Base-by-base conservation (phyloP, 2,329 filamentous ascomycete species). In the Neospermospora avenae region DNA sequence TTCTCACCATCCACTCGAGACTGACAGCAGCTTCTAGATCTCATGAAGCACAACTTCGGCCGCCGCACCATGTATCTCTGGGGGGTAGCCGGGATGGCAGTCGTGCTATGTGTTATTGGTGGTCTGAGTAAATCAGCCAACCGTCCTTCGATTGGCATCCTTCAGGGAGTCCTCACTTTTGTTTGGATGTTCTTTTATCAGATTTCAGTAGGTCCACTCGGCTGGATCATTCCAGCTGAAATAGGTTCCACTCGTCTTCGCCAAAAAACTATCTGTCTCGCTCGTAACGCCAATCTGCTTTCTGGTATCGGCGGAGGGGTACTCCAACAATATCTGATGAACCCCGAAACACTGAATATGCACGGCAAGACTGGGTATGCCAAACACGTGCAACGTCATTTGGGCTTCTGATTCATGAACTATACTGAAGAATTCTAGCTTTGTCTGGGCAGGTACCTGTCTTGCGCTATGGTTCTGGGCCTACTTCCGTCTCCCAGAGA, bases 251-350 rank as follows among this genome's bases (percentile, higher is more conserved):
- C 53, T 13, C 53, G 53, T 20, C 53, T 55, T 8, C 35, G 53
- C 2, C 39, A 45, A 13, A 55, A 55, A n/a, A 55, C 53, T 1
- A 55, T 55, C 39, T 42, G 39, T 10, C 20, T 55, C 3, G 53
- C 39, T 2, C 11, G 53, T 18, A 55, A 55, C 53, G 28, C 53
- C 7, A 45, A 55, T 13, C 45, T 45, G 4, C 8, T 55, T 28
- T 14, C 34, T 16, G 16, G 39, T 3, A 39, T 55, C 39, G 34
- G 44, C n/a, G n/a, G 24, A 1, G 35, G 35, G 14, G 39, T 34
- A n/a, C 22, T 55, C 1, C 35, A 55, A 35, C 39, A 22, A 31
- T 81, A 66, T 75, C 34, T 55, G 16, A 55, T 55, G 53, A 55
- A 55, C 39, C 53, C 53, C 11, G 45, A 37, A 13, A 39, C 31